A percentile compares a stretch with the other conserved stretches of the same genome.
Conservation (phyloP, 192 early-diverging fungal genomes). For the Coemansia sp. region DNA sequence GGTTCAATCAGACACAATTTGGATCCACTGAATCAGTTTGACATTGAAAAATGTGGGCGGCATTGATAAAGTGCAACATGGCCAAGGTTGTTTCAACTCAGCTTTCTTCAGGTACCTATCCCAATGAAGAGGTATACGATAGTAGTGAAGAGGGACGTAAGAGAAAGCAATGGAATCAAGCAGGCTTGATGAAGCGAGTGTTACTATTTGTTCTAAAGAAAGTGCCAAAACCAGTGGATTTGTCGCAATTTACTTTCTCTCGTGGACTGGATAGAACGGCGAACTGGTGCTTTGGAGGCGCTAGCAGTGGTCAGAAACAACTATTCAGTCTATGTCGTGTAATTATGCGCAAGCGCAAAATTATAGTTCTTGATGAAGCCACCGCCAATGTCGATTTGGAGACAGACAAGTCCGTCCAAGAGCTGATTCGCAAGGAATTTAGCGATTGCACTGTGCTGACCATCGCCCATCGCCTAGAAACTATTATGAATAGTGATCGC, state of each 20-base stretch:
- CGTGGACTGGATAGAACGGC: too few relatives aligned
- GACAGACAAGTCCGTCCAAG: slow-evolving; percentile 24
- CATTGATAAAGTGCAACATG: slow-evolving; percentile 26
- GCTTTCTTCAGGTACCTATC: too few relatives aligned
- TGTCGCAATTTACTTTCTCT: too few relatives aligned
- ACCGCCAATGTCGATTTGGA: slow-evolving; percentile 63
- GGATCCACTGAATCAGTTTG: slow-evolving; percentile 61
- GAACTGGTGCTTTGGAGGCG: too few relatives aligned
- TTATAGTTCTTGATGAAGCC: slow-evolving; percentile 71
- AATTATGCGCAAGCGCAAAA: slow-evolving; percentile 58
- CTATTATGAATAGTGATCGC: slow-evolving; percentile 66
- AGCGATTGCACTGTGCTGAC: slow-evolving; percentile 56
- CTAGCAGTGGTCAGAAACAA: too few relatives aligned
- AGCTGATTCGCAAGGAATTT: slow-evolving; percentile 60
- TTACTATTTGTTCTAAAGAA: too few relatives aligned
- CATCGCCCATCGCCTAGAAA: slow-evolving; percentile 76
- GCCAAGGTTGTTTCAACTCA: too few relatives aligned
- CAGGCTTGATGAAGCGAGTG: too few relatives aligned
- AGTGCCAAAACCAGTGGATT: too few relatives aligned
- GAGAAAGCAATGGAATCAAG: too few relatives aligned
- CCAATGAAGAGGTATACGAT: too few relatives aligned
- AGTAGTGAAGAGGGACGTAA: too few relatives aligned
- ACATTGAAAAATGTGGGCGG: slow-evolving; percentile 23
- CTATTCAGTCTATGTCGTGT: slow-evolving; percentile 25
- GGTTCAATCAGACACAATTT: slow-evolving; percentile 68